These are phyloP conservation scores for Aciculoconidium aculeatum DNA, from an alignment of 805 yeast species.

Conservation along the genomic window DNA sequence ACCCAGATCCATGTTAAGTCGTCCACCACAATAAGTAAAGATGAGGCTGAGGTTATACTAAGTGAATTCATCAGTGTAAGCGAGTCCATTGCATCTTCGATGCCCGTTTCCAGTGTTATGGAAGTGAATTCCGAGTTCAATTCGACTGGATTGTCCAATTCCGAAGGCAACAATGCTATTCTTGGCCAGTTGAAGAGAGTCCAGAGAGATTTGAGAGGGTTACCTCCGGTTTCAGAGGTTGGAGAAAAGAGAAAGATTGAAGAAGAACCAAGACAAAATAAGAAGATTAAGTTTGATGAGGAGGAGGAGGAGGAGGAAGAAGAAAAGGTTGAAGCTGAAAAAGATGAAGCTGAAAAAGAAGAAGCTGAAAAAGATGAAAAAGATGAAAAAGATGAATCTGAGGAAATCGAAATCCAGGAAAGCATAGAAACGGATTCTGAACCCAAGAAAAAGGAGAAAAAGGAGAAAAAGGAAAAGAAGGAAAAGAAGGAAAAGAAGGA, in stretches of 20 bases:
- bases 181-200: constrained; percentile 63
- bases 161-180: constrained; percentile 33
- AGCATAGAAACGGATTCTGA: too few relatives aligned
- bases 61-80: constrained; percentile 37
- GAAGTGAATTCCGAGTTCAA: constrained; percentile 18
- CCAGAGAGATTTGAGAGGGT: constrained; percentile 73
- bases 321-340: constrained; percentile 15
- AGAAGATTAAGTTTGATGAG: constrained; percentile 23
- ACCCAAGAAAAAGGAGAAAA: constrained; percentile 4
- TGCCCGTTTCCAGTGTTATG: constrained; percentile 19
- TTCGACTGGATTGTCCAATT: constrained; percentile 26
- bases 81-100: constrained; percentile 28
- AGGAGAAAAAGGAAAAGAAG: constrained; percentile 4
- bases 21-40: constrained; percentile 24
- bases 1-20: constrained; percentile 31
- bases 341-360: constrained; percentile 7
- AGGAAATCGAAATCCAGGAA: constrained; percentile 8
- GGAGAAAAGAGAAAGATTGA: constrained; percentile 8
- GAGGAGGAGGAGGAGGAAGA: constrained; percentile 10
- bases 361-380: constrained; percentile 9
- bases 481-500: constrained; percentile 6
- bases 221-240: constrained; percentile 51
- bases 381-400: constrained; percentile 6
- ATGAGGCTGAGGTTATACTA: constrained; percentile 42
- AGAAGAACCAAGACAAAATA: constrained; percentile 14